Percentiles rank a stretch among this genome's conserved stretches.
phyloP scores from a whole-genome alignment of 495 filamentous ascomycete genomes.

The Aspergillus nidulans region DNA sequence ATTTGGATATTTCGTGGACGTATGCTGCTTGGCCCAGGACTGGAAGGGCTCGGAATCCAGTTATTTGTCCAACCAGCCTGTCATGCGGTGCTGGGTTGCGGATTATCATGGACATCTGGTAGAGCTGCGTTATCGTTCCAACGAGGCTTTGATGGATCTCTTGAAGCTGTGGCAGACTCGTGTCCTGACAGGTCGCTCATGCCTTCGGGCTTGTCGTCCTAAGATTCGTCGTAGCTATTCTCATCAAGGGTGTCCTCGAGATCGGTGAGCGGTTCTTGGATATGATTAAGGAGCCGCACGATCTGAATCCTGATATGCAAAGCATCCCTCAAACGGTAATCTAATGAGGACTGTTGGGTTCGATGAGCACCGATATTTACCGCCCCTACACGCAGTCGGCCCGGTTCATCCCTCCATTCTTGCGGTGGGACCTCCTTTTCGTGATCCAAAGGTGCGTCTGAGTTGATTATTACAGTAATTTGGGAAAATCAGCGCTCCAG shows the following conservation, averaged over 20 bases:
- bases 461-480: background rate
- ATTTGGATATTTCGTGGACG: constrained; percentile 13
- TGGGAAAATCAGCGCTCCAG: too few relatives aligned
- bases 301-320: constrained; percentile 37
- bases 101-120: constrained; percentile 24
- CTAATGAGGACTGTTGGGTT: constrained; percentile 36
- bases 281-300: constrained; percentile 25
- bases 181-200: too few relatives aligned
- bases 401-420: constrained; percentile 28
- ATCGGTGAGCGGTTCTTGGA: constrained; percentile 5
- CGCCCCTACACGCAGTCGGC: constrained; percentile 41
- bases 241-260: too few relatives aligned
- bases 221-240: too few relatives aligned
- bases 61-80: constrained; percentile 1
- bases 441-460: background rate
- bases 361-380: constrained; percentile 43
- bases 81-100: constrained; percentile 24
- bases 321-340: constrained; percentile 42
- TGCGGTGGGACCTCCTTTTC: constrained; percentile 5
- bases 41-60: constrained; percentile 9
- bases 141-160: background rate
- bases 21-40: constrained; percentile 12
- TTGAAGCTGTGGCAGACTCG: background rate
- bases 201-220: too few relatives aligned
- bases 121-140: constrained; percentile 15